A percentile compares a stretch with the other conserved stretches of the same genome.
These are phyloP conservation scores for Cryptosporidium canis DNA, from an alignment of 169 alveolate species.

Conservation along the genomic window DNA sequence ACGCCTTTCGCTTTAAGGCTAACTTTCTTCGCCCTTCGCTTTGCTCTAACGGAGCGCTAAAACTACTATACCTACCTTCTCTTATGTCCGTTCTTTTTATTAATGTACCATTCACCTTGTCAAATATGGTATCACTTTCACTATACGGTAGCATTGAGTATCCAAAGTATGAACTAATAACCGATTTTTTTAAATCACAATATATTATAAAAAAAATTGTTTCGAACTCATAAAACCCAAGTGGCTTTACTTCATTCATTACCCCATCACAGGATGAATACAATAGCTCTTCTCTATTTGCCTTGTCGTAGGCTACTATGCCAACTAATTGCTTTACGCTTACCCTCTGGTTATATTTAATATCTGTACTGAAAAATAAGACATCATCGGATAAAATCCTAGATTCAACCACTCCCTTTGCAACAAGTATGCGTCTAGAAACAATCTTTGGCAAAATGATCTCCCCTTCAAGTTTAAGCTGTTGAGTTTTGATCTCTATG, in stretches of 20 bases:
- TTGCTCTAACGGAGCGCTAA: background rate
- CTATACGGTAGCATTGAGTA: background rate
- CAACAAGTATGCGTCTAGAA: constrained; percentile 12
- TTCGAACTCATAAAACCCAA: constrained; percentile 10
- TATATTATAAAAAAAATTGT: constrained; percentile 15
- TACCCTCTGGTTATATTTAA: background rate
- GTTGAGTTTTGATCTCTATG: constrained; percentile 30
- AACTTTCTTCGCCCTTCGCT: background rate
- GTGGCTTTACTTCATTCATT: background rate
- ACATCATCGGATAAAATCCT: background rate
- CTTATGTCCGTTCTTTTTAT: background rate
- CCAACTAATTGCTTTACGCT: constrained; percentile 9
- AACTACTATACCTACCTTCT: background rate
- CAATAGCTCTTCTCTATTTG: constrained; percentile 1
- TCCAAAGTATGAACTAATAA: background rate
- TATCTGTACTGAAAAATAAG: constrained; percentile 10
- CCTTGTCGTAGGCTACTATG: background rate
- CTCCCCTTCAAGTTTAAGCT: constrained; percentile 31
- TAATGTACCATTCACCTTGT: background rate
- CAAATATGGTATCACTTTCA: background rate
- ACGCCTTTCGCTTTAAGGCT: background rate
- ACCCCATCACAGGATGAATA: constrained; percentile 50
- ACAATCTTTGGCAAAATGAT: background rate
- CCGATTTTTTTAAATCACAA: constrained; percentile 1
- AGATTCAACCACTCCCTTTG: constrained; percentile 44